These are phyloP conservation scores for Neurospora hispaniola DNA, from an alignment of 495 filamentous ascomycete species.

Conservation along the genomic window DNA sequence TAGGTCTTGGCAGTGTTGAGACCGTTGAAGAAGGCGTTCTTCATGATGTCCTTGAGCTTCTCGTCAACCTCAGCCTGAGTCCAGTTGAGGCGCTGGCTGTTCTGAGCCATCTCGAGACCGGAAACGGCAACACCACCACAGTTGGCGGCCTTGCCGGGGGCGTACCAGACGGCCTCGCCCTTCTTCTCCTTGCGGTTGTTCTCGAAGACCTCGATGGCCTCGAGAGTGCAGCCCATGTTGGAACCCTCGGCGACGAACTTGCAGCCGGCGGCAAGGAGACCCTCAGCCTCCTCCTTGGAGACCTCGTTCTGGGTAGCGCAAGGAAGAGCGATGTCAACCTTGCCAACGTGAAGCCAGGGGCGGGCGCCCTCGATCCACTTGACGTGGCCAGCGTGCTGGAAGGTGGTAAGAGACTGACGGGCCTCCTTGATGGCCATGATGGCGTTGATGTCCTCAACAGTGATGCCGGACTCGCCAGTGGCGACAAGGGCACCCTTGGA, in stretches of 20 bases:
- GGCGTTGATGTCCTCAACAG: conserved; percentile 59
- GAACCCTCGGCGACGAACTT: conserved; percentile 92
- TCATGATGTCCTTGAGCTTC: conserved; percentile 90
- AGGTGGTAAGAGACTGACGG: conserved; percentile 66
- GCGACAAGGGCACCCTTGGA: conserved; percentile 75
- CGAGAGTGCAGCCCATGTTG: conserved; percentile 98
- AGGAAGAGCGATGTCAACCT: conserved; percentile 85
- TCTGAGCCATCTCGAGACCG: conserved; percentile 98
- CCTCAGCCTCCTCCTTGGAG: conserved; percentile 74
- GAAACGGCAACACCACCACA: conserved; percentile 96
- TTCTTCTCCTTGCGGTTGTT: conserved; percentile 60
- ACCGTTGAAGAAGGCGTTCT: conserved; percentile 85
- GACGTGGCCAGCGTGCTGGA: conserved; percentile 50
- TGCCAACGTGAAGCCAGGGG: conserved; percentile 81
- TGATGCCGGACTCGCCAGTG: conserved; percentile 54
- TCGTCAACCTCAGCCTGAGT: conserved; percentile 81
- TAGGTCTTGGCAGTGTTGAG: conserved; percentile 84
- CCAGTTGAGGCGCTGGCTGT: conserved; percentile 77
- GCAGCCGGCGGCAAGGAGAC: conserved; percentile 62
- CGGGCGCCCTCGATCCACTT: conserved; percentile 81
- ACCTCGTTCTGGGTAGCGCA: conserved; percentile 98
- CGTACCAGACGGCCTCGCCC: conserved; percentile 79
- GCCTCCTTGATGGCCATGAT: conserved; percentile 81
- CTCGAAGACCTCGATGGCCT: conserved; percentile 92
- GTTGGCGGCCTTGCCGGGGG: conserved; percentile 93